Conservation (phyloP, 225 moss, liverwort and hornwort genomes). For the Sphagnum contortum region DNA sequence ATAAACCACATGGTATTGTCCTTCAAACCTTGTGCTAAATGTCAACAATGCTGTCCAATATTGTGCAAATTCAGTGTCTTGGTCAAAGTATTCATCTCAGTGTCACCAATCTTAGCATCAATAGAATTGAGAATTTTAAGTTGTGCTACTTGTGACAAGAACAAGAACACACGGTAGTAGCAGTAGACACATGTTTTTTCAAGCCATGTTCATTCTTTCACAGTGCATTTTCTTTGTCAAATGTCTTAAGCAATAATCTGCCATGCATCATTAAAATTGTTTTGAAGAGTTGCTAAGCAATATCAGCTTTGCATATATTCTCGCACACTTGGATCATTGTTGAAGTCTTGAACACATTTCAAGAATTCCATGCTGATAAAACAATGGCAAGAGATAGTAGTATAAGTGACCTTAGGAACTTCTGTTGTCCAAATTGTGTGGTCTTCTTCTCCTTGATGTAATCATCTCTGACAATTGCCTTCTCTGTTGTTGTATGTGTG, state of each 20-base stretch:
- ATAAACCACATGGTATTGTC: too few relatives aligned
- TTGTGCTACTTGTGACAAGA: conserved; percentile 28
- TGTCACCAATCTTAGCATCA: conserved; percentile 89
- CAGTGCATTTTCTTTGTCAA: conserved; percentile 31
- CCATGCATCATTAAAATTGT: conserved; percentile 64
- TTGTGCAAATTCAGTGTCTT: too few relatives aligned
- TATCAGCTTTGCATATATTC: conserved; percentile 80
- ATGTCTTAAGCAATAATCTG: conserved; percentile 53
- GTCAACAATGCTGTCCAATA: too few relatives aligned
- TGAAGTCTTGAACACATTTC: conserved; percentile 44
- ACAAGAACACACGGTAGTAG: conserved; percentile 52
- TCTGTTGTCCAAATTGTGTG: too few relatives aligned
- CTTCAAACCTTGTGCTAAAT: too few relatives aligned
- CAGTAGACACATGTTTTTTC: conserved; percentile 37
- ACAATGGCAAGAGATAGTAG: too few relatives aligned
- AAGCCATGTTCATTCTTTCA: conserved; percentile 30
- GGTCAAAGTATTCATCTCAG: conserved; percentile 17
- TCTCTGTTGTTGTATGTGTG: too few relatives aligned
- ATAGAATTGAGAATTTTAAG: too few relatives aligned
- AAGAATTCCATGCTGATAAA: conserved; percentile 38
- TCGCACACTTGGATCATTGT: conserved; percentile 38
- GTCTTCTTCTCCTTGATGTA: too few relatives aligned
- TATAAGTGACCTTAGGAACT: too few relatives aligned
- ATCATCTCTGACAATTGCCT: too few relatives aligned
- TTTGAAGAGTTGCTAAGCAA: conserved; percentile 80